Percentiles rank a stretch among this genome's conserved stretches.
Conservation (phyloP, 2,329 filamentous ascomycete genomes). For the Ophiostoma sp. region DNA sequence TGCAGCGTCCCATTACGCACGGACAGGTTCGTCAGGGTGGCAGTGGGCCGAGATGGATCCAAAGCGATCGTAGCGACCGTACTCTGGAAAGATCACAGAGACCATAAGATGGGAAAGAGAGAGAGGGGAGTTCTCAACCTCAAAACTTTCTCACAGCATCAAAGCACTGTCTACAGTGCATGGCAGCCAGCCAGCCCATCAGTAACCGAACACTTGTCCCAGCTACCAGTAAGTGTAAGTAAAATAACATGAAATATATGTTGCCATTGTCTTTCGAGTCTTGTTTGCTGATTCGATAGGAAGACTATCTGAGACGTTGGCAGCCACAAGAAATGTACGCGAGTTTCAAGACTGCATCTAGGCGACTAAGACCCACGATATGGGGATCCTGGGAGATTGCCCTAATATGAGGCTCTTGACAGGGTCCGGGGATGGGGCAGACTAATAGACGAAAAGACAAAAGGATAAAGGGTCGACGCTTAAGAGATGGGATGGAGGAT, state of each 20-base stretch:
- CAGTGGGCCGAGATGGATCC: neutral
- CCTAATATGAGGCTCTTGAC: neutral
- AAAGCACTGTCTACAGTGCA: neutral
- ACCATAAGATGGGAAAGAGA: neutral
- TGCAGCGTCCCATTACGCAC: neutral
- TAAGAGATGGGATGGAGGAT: neutral
- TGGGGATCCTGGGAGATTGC: neutral
- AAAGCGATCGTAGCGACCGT: neutral
- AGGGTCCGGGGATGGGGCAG: neutral
- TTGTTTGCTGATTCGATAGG: neutral
- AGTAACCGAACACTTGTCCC: neutral
- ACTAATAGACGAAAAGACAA: neutral
- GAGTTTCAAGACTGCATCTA: slow-evolving; percentile 3
- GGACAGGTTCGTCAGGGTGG: neutral
- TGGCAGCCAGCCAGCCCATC: neutral
- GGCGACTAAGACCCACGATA: neutral
- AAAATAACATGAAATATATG: too few species aligned
- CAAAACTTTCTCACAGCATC: neutral
- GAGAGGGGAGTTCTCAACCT: neutral
- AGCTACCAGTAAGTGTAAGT: neutral
- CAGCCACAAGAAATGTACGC: slow-evolving; percentile 9
- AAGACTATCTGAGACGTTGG: slow-evolving; percentile 2
- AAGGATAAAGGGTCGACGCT: neutral
- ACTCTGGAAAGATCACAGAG: neutral
- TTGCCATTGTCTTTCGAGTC: too few species aligned